Evolutionary conservation across 2,329 filamentous ascomycete genomes (phyloP), one percentile per base, ranked within the genome.

Genomic region (Trichoderma arundinaceum): DNA sequence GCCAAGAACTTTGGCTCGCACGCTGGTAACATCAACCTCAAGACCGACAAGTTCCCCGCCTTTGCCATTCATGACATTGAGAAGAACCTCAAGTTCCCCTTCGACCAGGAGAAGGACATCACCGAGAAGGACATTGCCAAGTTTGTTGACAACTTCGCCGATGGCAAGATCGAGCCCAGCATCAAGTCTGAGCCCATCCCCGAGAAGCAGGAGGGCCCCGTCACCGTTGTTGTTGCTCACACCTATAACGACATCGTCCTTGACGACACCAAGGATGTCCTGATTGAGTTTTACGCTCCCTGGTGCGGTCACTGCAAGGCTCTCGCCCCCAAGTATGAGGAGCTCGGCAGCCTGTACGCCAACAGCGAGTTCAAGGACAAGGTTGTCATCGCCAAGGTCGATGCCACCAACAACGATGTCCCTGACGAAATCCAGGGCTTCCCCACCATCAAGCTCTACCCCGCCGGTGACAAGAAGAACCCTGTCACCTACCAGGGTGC

Each of bases 251-350:
- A 96, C 7, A 82, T 98, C 72, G 94, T 99, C 75, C 86, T 97
- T 64, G 90, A 99, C 77, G 90, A 96, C 79, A 86, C 90, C 77
- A 98, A 98, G 90, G 95, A 99, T 80, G 95, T 99, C 67, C 87
- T 99, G 71, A 82, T 99, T 70, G 95, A 99, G 85, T 98, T 97
- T 84, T 99, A 99, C 83, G 95, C 95, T 67, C 95, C 95, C 70
- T 99, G 95, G 95, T 99, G 95, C 79, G 95, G 95, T 73, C 95
- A 99, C 88, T 99, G 95, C 92, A 98, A 98, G 88, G 94, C 88
- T 80, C 90, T 99, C 69, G 94, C 95, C 65, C 95, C 95, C 74
- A 90, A 97, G 80, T 99, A 97, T 80, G 95, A 99, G 70, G 92
- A 97, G 79, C 91, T 99, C 67, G 95, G 87, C 65, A 80, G 84